Base-by-base conservation (phyloP, 2,329 filamentous ascomycete genomes). In the Albophoma yamanashiensis region DNA sequence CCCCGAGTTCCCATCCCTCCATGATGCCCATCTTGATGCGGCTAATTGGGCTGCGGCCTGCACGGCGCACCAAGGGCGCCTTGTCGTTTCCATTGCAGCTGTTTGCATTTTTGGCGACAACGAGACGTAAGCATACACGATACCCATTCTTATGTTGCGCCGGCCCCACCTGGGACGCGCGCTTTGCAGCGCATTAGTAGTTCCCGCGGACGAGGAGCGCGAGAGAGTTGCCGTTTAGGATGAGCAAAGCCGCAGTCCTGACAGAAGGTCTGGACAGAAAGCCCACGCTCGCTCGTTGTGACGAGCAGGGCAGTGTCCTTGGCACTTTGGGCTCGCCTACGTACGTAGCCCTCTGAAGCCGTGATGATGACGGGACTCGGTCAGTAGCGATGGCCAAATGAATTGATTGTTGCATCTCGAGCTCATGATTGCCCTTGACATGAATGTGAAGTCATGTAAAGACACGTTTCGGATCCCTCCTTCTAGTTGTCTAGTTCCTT, bases 51-150 rank as follows among this genome's bases (percentile, higher is more conserved):
- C 50, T 36, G 31, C 31, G n/a, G 31, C 50, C 50, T 38, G 50
- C 50, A 22, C 34, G 50, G 50, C 31, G 20, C 31, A 22, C 38
- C 31, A 36, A 15, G 11, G 31, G 31, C 31, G 50, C 50, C 12
- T 38, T 15, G 15, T 59, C 22, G 34, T 47, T 52, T 27, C 4
- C 40, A 27, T 25, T 58, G 43, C 31, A 38, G 14, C 40, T 52
- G 20, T 36, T 55, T 55, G 50, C 50, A 50, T 50, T 52, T 58
- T 14, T 47, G 57, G 59, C 57, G 57, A 57, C 53, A 45, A 40
- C 25, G 59, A 57, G 42, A 57, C 42, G 57, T 59, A 57, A 59
- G 27, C n/a, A 36, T 50, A 52, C 53, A 56, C 59, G 61, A 62
- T 62, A 61, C 57, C 59, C 56, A 22, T 43, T 47, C 15, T 55